Percentiles rank a stretch among this genome's conserved stretches.
Evolutionary conservation across 805 yeast species (phyloP).

Genomic region (Allodekkera sacchari): DNA sequence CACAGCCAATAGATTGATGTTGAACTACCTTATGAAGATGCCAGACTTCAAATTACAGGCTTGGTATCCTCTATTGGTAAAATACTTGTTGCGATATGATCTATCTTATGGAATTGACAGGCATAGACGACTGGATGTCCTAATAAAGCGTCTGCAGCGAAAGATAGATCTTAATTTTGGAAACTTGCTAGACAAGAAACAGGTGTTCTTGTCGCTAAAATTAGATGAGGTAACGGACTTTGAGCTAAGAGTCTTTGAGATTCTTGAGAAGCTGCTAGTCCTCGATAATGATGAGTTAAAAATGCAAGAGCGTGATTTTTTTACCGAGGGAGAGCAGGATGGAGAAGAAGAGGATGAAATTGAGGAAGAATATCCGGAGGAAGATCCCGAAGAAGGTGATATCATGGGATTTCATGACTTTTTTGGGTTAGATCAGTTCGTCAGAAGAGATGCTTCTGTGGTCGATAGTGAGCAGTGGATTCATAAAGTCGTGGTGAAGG

Average conservation of each 20-base stretch:
- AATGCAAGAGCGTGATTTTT: not conserved
- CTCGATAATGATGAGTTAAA: not conserved
- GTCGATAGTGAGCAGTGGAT: constrained; percentile 1
- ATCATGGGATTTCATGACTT: too few species aligned
- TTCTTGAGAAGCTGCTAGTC: constrained; percentile 1
- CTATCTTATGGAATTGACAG: constrained; percentile 10
- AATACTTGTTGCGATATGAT: constrained; percentile 12
- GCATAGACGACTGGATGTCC: constrained; percentile 11
- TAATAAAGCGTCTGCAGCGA: constrained; percentile 11
- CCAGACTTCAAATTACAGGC: constrained; percentile 7
- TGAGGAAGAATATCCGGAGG: not conserved
- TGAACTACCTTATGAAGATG: constrained; percentile 9
- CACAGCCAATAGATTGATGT: constrained; percentile 9
- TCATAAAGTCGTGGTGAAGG: not conserved
- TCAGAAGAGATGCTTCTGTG: too few species aligned
- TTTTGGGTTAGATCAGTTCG: too few species aligned
- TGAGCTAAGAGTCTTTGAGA: constrained; percentile 4
- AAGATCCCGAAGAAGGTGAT: not conserved
- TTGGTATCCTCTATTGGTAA: constrained; percentile 13
- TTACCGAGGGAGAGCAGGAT: not conserved
- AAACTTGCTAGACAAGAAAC: not conserved
- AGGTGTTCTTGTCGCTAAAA: not conserved
- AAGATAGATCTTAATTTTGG: constrained; percentile 8
- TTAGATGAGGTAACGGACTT: constrained; percentile 3
- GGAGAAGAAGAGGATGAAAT: not conserved